A percentile compares a stretch with the other conserved stretches of the same genome.
phyloP scores from a whole-genome alignment of 495 filamentous ascomycete species.

The Podospora anserina region DNA sequence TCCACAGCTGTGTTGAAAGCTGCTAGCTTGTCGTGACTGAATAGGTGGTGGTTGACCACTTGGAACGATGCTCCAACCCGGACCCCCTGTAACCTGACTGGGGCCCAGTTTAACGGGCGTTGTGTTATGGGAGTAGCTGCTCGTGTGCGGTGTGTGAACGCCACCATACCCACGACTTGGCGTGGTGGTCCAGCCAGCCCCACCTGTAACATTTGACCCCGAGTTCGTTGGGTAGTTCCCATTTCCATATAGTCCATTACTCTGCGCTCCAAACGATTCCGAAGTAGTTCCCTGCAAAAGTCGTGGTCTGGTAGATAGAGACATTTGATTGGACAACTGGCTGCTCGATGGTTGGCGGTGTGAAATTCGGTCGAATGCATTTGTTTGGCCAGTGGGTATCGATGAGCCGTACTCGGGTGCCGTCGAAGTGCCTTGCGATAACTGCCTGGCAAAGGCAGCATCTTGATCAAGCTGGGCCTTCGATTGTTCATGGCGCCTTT shows the following conservation, averaged over 20 bases:
- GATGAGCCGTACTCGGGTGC: not conserved
- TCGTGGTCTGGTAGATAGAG: not conserved
- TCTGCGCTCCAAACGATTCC: not conserved
- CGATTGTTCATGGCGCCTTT: slow-evolving; percentile 15
- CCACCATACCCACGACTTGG: not conserved
- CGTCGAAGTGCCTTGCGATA: slow-evolving; percentile 6
- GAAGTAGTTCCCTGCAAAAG: not conserved
- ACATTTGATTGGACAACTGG: not conserved
- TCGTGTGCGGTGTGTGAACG: not conserved
- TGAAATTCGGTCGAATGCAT: slow-evolving; percentile 18
- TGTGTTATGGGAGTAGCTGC: not conserved
- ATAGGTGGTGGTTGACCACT: not conserved
- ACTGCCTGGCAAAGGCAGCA: slow-evolving; percentile 18
- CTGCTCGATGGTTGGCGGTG: slow-evolving; percentile 9
- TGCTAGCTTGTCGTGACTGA: not conserved
- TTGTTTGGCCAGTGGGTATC: not conserved
- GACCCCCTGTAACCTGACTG: not conserved
- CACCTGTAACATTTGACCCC: not conserved
- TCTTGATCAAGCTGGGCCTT: slow-evolving; percentile 21
- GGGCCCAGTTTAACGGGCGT: not conserved
- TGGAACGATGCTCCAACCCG: not conserved
- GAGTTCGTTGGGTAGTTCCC: not conserved
- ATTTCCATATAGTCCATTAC: not conserved
- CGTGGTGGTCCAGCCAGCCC: not conserved
- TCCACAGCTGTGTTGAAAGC: not conserved